These are phyloP conservation scores for Prunus dulcis DNA, from an alignment of 306 rosid species.

Conservation along the genomic window DNA sequence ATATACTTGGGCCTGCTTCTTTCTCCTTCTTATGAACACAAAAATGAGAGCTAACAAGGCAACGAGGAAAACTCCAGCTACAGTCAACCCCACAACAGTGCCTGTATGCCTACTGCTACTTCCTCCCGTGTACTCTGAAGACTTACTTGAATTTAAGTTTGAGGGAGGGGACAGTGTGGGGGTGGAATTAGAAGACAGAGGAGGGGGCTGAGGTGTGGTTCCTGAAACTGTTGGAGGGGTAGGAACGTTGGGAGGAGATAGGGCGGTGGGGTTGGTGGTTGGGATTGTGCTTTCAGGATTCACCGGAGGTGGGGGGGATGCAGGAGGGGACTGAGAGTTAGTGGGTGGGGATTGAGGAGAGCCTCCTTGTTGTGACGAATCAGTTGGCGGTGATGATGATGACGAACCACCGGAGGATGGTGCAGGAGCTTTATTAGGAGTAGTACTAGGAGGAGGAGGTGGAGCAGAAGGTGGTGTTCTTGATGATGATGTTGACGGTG, in stretches of 20 bases:
- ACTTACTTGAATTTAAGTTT: slow-evolving; percentile 1
- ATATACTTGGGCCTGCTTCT: slow-evolving; percentile 22
- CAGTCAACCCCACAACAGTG: slow-evolving; percentile 35
- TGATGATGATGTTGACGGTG: background rate
- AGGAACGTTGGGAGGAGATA: background rate
- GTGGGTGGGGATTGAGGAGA: background rate
- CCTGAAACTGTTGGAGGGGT: slow-evolving; percentile 4
- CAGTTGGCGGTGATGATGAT: background rate
- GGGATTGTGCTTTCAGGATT: background rate
- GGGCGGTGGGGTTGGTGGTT: background rate
- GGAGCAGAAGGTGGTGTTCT: slow-evolving; percentile 13
- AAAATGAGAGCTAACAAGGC: slow-evolving; percentile 40
- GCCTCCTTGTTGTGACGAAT: background rate
- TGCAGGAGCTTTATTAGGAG: background rate
- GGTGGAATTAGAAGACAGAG: background rate
- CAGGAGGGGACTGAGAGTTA: background rate
- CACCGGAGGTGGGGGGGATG: slow-evolving; percentile 20
- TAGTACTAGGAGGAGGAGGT: background rate
- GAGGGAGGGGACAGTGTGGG: slow-evolving; percentile 5
- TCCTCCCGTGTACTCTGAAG: slow-evolving; percentile 1
- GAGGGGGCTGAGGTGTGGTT: slow-evolving; percentile 3
- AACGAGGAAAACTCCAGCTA: slow-evolving; percentile 45
- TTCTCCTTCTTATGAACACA: slow-evolving; percentile 24
- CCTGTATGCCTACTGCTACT: slow-evolving; percentile 2
- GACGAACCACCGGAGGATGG: background rate